phyloP scores from a whole-genome alignment of 192 early-diverging fungal species.

The Linnemannia hyalina region DNA sequence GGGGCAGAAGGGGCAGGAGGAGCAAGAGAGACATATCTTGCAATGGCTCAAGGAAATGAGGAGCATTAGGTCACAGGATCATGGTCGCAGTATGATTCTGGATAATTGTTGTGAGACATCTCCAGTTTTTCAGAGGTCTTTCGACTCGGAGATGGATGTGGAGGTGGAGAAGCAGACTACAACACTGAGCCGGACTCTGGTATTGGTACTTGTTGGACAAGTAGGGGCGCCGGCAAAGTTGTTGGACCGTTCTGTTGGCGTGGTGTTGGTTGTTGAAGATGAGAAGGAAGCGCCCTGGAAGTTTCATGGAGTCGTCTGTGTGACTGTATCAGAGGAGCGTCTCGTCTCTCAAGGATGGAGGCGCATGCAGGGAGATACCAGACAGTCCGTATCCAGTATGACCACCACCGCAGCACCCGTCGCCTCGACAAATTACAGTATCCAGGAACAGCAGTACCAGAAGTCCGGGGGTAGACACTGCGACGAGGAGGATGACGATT shows the following conservation, averaged over 20 bases:
- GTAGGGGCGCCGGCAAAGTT: not conserved
- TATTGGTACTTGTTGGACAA: not conserved
- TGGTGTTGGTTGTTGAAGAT: not conserved
- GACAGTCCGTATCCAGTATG: not conserved
- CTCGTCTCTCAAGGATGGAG: not conserved
- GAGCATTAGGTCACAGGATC: not conserved
- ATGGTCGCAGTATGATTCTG: not conserved
- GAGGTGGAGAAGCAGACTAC: not conserved
- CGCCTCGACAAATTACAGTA: not conserved
- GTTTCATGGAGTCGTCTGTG: not conserved
- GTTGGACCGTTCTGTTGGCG: not conserved
- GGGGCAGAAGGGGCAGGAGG: not conserved
- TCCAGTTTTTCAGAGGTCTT: not conserved
- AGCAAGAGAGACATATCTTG: not conserved
- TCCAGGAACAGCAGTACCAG: not conserved
- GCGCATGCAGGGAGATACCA: not conserved
- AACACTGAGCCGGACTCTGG: not conserved
- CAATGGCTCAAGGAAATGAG: not conserved
- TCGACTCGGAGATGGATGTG: not conserved
- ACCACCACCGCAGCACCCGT: not conserved
- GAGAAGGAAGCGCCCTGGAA: not conserved
- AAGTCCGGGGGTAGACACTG: not conserved
- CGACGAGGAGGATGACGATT: constrained; percentile 16
- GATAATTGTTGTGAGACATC: not conserved
- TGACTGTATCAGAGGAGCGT: not conserved